Percentiles rank a stretch among this genome's conserved stretches.
phyloP scores from a whole-genome alignment of 73 alveolate genomes.

The Urostyla sp. region DNA sequence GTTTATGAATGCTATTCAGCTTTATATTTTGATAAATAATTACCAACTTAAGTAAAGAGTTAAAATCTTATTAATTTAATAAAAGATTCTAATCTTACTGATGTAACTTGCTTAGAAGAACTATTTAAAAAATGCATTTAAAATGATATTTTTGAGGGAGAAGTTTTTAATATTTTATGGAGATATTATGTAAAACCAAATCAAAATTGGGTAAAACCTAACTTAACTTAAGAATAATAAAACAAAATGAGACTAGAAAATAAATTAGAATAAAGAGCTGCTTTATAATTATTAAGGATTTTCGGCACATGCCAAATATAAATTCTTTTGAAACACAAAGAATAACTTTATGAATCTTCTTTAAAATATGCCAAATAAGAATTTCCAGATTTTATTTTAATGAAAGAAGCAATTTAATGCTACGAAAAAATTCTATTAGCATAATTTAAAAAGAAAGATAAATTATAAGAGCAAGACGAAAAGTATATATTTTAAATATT shows the following conservation, averaged over 20 bases:
- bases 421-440: conserved; percentile 13
- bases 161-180: conserved; percentile 56
- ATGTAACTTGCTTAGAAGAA: conserved; percentile 80
- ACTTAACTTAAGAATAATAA: neutral
- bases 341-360: neutral
- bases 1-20: conserved; percentile 67
- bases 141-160: conserved; percentile 47
- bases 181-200: neutral
- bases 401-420: conserved; percentile 39
- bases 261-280: conserved; percentile 54
- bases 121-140: conserved; percentile 57
- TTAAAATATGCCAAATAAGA: conserved; percentile 6
- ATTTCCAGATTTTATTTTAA: conserved; percentile 32
- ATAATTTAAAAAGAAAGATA: neutral
- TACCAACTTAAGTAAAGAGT: conserved; percentile 65
- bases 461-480: conserved; percentile 16
- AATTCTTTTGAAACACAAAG: neutral
- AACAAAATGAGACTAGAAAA: neutral
- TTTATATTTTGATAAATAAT: conserved; percentile 73
- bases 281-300: conserved; percentile 50
- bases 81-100: conserved; percentile 76
- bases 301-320: conserved; percentile 16
- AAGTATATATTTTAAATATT: conserved; percentile 10
- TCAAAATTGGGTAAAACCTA: neutral
- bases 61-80: conserved; percentile 63